Percentiles rank a stretch among this genome's conserved stretches.
These are phyloP conservation scores for Beta macrorhiza DNA, from an alignment of 179 eudicot genomes.

Conservation along the genomic window DNA sequence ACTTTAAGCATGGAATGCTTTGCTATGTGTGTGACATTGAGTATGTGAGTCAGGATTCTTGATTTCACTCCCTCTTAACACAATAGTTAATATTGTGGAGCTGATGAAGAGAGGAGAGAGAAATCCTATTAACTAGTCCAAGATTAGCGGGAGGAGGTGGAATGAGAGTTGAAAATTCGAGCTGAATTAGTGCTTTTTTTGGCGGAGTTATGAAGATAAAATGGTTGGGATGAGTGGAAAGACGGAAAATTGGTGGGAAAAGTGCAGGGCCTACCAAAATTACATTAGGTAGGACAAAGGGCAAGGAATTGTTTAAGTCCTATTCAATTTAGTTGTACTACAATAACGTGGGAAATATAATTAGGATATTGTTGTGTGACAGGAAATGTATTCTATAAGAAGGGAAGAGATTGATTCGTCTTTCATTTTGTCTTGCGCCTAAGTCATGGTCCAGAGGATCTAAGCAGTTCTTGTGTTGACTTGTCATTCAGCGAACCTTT, in stretches of 20 bases:
- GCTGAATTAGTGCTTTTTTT: neutral
- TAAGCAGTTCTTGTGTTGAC: too few species aligned
- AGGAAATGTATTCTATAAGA: too few species aligned
- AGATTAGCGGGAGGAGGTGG: neutral
- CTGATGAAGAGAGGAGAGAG: neutral
- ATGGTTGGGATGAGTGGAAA: neutral
- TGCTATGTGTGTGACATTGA: neutral
- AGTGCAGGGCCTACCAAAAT: neutral
- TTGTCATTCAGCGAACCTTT: too few species aligned
- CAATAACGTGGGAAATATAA: too few species aligned
- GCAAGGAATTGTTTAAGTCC: too few species aligned
- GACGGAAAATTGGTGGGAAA: neutral
- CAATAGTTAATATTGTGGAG: neutral
- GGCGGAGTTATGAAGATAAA: neutral
- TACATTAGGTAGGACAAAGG: too few species aligned
- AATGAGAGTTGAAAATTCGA: neutral
- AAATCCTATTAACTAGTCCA: neutral
- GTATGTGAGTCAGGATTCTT: neutral
- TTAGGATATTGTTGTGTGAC: too few species aligned
- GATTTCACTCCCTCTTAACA: neutral
- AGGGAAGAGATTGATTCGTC: too few species aligned
- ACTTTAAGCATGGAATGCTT: neutral
- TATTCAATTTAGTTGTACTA: too few species aligned
- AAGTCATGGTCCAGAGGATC: too few species aligned
- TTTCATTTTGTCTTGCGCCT: too few species aligned